phyloP scores from a whole-genome alignment of 768 basidiomycete species.

The Sistotremastrum niveocremeum region DNA sequence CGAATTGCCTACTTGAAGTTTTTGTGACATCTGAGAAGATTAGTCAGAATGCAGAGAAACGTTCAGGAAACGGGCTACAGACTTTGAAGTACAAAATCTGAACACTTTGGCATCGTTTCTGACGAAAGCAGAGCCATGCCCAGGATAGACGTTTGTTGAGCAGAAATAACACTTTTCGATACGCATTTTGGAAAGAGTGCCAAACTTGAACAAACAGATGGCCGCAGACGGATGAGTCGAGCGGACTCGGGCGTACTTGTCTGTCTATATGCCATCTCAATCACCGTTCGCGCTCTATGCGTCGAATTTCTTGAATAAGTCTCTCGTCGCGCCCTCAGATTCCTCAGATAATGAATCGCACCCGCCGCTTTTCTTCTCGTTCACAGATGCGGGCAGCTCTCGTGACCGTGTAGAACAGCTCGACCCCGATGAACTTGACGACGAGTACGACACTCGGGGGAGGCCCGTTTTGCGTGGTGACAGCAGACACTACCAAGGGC shows the following conservation, averaged over 20 bases:
- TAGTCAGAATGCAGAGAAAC: conserved; percentile 6
- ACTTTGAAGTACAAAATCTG: conserved; percentile 97
- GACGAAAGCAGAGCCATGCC: conserved; percentile 93
- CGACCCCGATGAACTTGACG: conserved; percentile 61
- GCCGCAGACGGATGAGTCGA: too few relatives aligned
- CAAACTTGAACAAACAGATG: too few relatives aligned
- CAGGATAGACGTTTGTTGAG: conserved; percentile 92
- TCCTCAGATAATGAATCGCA: conserved; percentile 30
- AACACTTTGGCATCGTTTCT: conserved; percentile 98
- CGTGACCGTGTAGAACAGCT: conserved; percentile 33
- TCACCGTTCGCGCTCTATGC: conserved; percentile 62
- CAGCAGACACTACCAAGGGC: conserved; percentile 12
- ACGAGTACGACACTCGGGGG: conserved; percentile 19
- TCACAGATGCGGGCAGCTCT: conserved; percentile 62
- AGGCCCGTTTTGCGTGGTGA: conserved; percentile 46
- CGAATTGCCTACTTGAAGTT: conserved; percentile 78
- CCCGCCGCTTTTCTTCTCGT: conserved; percentile 82
- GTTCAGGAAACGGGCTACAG: conserved; percentile 13
- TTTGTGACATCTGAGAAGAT: conserved; percentile 71
- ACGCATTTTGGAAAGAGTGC: conserved; percentile 39
- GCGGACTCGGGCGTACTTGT: too few relatives aligned
- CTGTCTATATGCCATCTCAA: not conserved
- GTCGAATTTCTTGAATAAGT: conserved; percentile 64
- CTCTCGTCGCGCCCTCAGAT: conserved; percentile 33
- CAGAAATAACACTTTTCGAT: conserved; percentile 99